Evolutionary conservation across 768 basidiomycete genomes (phyloP), one percentile per base, ranked within the genome.

Genomic region (Macrolepiota fuliginosa): DNA sequence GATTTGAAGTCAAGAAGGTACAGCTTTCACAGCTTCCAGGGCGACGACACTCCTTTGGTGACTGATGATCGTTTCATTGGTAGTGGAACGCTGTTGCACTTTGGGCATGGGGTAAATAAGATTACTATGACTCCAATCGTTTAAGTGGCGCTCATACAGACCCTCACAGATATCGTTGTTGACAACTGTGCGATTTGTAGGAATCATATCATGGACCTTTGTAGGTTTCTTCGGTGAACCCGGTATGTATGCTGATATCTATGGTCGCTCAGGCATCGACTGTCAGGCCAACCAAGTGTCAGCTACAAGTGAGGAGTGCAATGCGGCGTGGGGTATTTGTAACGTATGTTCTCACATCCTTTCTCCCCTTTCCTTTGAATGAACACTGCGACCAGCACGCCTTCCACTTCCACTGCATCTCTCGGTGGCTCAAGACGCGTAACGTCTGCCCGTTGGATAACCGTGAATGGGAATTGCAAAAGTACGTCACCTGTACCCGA

Each of bases 171-270:
- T 73, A 98, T 98, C 70, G 95, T 97, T 63, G 96, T 98, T 61
- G 96, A 98, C 77, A 99, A 98, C 77, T 98, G 97, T 70, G 97
- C 97, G 54, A 99, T 99, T 79, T 99, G 97, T 83, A 88, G 95
- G 75, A 98, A 98, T 74, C 96, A 99, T 72, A 98, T 99, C 79
- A 99, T 99, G 97, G 97, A 99, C 75, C 89, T 98, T 49, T 99
- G 97, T 98, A 68, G 69, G 91, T 78, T 54, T 54, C 29, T 22
- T 22, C 25, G 19, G 13, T 29, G 15, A 15, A n/a, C 6, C 11
- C 3, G 32, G 46, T n/a, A 39, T 29, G 17, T 7, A 5, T 35
- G 37, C 29, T 40, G 51, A 54, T 67, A 22, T 56, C 60, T 42
- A 42, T 35, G 61, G 58, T 54, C 32, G 42, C 25, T n/a, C 37